These are phyloP conservation scores for Fraxinus sp. DNA, from an alignment of 305 asterid species.

Conservation along the genomic window DNA sequence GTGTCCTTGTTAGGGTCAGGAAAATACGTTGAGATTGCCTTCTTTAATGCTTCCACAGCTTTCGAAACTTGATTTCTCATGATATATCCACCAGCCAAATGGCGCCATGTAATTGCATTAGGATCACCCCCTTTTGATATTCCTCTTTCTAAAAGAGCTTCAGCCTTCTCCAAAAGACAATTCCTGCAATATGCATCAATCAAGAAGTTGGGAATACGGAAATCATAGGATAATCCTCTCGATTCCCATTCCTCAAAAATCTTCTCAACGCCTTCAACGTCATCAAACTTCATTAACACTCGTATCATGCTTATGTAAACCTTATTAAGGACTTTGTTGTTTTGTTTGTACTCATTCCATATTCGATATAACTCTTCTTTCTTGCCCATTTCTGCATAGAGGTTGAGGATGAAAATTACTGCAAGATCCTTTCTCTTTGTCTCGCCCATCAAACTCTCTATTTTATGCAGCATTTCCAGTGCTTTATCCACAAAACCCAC, in stretches of 20 bases:
- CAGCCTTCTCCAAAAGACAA: conserved; percentile 59
- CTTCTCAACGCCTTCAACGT: conserved; percentile 52
- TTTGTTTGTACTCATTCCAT: conserved; percentile 46
- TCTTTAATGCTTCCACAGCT: conserved; percentile 54
- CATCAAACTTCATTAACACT: conserved; percentile 44
- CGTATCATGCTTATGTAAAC: conserved; percentile 61
- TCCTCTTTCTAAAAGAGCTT: conserved; percentile 41
- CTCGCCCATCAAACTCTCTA: conserved; percentile 33
- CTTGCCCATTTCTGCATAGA: conserved; percentile 57
- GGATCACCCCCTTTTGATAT: conserved; percentile 54
- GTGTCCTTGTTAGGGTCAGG: conserved; percentile 35
- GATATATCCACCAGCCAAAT: conserved; percentile 56
- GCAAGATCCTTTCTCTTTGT: conserved; percentile 10
- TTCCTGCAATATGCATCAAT: conserved; percentile 48
- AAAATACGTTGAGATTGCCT: conserved; percentile 48
- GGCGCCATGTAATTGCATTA: conserved; percentile 47
- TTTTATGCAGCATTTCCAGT: conserved; percentile 35
- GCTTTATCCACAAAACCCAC: conserved; percentile 50
- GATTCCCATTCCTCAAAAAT: conserved; percentile 64
- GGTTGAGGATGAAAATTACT: conserved; percentile 32
- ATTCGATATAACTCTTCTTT: conserved; percentile 44
- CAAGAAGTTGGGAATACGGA: conserved; percentile 57
- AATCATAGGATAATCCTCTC: conserved; percentile 42
- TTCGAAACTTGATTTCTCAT: conserved; percentile 32
- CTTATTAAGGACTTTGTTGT: conserved; percentile 39